Percentiles rank a stretch among this genome's conserved stretches.
phyloP scores from a whole-genome alignment of 192 early-diverging fungal species.

The Linnemannia schmuckeri region DNA sequence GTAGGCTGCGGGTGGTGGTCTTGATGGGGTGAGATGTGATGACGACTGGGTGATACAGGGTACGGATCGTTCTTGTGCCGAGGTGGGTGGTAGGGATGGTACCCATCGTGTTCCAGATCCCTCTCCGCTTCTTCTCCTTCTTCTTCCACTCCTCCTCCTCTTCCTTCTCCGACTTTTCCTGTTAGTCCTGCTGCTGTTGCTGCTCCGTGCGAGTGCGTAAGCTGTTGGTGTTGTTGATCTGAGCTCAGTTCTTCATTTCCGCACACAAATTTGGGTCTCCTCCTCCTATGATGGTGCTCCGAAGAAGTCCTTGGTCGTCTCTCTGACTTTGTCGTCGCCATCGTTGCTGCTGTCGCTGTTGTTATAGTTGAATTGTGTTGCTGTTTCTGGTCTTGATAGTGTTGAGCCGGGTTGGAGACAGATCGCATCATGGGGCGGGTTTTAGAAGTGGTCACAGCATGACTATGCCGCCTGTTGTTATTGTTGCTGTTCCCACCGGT shows the following conservation, averaged over 20 bases:
- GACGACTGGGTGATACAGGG: not conserved
- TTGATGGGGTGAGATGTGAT: not conserved
- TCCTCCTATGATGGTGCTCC: not conserved
- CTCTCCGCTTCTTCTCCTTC: not conserved
- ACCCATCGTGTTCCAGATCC: not conserved
- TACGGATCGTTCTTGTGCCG: conserved; percentile 16
- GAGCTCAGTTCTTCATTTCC: conserved; percentile 20
- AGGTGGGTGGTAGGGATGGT: not conserved
- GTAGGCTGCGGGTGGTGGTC: conserved; percentile 1
- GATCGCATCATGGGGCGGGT: conserved; percentile 15
- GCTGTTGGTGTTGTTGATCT: not conserved
- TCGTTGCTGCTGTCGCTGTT: not conserved
- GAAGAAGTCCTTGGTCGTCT: not conserved
- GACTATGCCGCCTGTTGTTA: conserved; percentile 9
- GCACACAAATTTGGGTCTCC: conserved; percentile 36
- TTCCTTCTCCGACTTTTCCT: not conserved
- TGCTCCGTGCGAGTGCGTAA: too few species aligned
- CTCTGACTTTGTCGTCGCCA: not conserved
- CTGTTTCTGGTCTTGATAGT: not conserved
- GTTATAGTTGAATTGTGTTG: not conserved
- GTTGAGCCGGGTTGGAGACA: conserved; percentile 13
- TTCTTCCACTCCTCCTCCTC: conserved; percentile 5
- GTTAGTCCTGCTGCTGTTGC: too few species aligned
- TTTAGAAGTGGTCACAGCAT: conserved; percentile 17
- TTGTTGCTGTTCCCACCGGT: not conserved